phyloP scores from a whole-genome alignment of 306 rosid genomes.

The Herpetospermum pedunculosum region DNA sequence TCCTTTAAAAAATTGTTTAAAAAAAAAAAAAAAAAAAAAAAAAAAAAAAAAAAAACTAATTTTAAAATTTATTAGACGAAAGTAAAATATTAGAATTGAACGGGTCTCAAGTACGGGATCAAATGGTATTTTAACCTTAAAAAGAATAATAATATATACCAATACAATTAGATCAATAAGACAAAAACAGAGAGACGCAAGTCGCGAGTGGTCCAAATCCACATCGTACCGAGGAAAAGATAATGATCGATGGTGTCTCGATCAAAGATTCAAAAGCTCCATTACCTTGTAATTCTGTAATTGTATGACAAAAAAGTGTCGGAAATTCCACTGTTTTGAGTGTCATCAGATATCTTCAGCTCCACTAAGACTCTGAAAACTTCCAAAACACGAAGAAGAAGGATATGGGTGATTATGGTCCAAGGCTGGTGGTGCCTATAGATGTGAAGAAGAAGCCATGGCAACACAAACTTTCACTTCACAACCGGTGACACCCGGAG shows the following conservation, averaged over 20 bases:
- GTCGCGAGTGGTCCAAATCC: not conserved
- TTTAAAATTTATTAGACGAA: too few species aligned
- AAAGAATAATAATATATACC: too few species aligned
- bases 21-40: too few species aligned
- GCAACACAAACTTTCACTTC: conserved; percentile 64
- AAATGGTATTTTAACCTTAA: too few species aligned
- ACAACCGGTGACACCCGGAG: conserved; percentile 79
- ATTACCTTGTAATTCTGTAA: not conserved
- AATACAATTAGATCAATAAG: too few species aligned
- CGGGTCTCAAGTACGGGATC: too few species aligned
- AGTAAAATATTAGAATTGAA: too few species aligned
- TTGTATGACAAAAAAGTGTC: not conserved
- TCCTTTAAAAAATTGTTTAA: too few species aligned
- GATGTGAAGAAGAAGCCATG: conserved; percentile 59
- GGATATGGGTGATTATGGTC: conserved; percentile 7
- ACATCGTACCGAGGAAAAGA: not conserved
- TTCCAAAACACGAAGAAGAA: not conserved
- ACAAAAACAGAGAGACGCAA: not conserved
- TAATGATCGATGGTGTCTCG: not conserved
- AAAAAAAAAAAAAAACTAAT: too few species aligned
- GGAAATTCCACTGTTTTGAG: not conserved
- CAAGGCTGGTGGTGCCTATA: conserved; percentile 43
- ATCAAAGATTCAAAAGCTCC: not conserved
- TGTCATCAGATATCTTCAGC: not conserved
- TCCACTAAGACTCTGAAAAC: not conserved